Percentiles rank a stretch among this genome's conserved stretches.
phyloP scores from a whole-genome alignment of 1,139 yeast genomes.

The Geotrichum siamense region DNA sequence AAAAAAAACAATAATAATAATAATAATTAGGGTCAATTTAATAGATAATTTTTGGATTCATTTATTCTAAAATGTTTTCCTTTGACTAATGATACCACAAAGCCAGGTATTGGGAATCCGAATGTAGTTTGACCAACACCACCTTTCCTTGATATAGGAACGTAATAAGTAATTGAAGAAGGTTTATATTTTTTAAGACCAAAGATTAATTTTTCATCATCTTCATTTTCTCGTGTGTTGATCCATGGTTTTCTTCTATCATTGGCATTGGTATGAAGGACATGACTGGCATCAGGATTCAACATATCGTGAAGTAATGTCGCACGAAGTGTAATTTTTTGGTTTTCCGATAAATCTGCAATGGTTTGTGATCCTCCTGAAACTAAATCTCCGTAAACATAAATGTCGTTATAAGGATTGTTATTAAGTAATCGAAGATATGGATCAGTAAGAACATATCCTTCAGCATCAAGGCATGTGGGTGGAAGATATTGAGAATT shows the following conservation, averaged over 20 bases:
- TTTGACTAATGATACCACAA: slow-evolving; percentile 16
- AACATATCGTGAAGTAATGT: slow-evolving; percentile 16
- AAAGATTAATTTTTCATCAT: slow-evolving; percentile 2
- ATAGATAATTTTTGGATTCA: slow-evolving; percentile 6
- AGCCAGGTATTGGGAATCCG: slow-evolving; percentile 15
- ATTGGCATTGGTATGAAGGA: too few relatives aligned
- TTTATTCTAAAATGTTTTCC: slow-evolving; percentile 14
- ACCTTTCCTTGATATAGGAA: slow-evolving; percentile 16
- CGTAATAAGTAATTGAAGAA: slow-evolving; percentile 9
- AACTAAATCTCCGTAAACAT: slow-evolving; percentile 16
- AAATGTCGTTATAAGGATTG: slow-evolving; percentile 14
- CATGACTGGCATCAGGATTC: not conserved
- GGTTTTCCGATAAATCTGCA: slow-evolving; percentile 13
- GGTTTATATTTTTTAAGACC: slow-evolving; percentile 12
- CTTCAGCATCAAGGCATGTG: slow-evolving; percentile 11
- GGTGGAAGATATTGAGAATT: slow-evolving; percentile 14
- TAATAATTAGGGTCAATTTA: not conserved
- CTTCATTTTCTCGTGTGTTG: not conserved
- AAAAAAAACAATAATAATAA: too few relatives aligned
- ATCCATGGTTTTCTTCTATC: too few relatives aligned
- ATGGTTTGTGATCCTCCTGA: slow-evolving; percentile 15
- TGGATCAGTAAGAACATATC: slow-evolving; percentile 16
- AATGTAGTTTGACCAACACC: slow-evolving; percentile 17
- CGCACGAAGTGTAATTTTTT: slow-evolving; percentile 9
- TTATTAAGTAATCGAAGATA: slow-evolving; percentile 15